phyloP scores from a whole-genome alignment of 139 green algal genomes.

The Picochlorum costavermella region DNA sequence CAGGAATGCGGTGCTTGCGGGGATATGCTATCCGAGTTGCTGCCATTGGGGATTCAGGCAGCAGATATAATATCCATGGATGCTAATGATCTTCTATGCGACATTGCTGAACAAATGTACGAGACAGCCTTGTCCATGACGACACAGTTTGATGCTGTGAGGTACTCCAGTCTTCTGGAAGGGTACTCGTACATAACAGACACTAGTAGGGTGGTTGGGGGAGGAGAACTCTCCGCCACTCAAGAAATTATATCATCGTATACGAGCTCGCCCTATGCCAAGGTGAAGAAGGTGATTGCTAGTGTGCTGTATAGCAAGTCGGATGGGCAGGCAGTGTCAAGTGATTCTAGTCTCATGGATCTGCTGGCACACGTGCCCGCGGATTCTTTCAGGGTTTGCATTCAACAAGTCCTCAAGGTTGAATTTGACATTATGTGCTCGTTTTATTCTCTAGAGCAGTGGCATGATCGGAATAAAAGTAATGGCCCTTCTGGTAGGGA shows the following conservation, averaged over 20 bases:
- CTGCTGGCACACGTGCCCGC: constrained; percentile 32
- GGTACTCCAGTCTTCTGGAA: constrained; percentile 1
- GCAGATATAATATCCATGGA: background rate
- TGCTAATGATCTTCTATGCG: background rate
- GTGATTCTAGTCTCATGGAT: constrained; percentile 18
- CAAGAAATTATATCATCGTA: background rate
- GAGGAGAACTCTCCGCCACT: background rate
- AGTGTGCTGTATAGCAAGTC: background rate
- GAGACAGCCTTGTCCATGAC: background rate
- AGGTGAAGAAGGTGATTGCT: constrained; percentile 4
- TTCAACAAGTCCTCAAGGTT: constrained; percentile 40
- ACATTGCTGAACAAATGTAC: constrained; percentile 1
- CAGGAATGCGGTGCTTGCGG: background rate
- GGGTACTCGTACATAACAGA: constrained; percentile 3
- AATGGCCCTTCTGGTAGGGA: too few relatives aligned
- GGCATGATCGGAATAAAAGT: background rate
- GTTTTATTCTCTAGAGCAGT: background rate
- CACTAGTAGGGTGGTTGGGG: background rate
- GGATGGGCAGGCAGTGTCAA: background rate
- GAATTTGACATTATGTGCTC: background rate
- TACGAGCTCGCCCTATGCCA: background rate
- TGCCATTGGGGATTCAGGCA: background rate
- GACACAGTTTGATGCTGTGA: background rate
- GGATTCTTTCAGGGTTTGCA: constrained; percentile 40
- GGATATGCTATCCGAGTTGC: background rate